Evolutionary conservation across 805 yeast species (phyloP).

Genomic region (Pichia phayaonensis): DNA sequence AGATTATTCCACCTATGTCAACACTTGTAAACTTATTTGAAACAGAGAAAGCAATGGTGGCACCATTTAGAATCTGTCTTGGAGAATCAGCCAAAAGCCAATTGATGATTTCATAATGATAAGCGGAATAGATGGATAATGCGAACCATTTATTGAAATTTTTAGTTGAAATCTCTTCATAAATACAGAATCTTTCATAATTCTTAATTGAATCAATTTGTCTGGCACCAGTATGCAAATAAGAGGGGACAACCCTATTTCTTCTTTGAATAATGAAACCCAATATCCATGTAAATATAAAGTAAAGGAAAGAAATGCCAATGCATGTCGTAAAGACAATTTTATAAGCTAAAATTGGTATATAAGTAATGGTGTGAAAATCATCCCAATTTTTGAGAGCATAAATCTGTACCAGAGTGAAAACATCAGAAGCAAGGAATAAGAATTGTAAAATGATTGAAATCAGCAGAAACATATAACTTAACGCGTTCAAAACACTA

Average conservation of each 20-base stretch:
- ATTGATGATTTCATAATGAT: constrained; percentile 51
- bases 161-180: constrained; percentile 60
- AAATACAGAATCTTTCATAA: constrained; percentile 66
- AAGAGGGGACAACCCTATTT: constrained; percentile 59
- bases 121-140: constrained; percentile 55
- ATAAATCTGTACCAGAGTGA: constrained; percentile 67
- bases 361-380: constrained; percentile 26
- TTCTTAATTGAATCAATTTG: constrained; percentile 46
- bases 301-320: constrained; percentile 53
- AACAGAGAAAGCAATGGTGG: constrained; percentile 52
- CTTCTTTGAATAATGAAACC: constrained; percentile 54
- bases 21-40: constrained; percentile 34
- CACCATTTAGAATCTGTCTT: constrained; percentile 75
- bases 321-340: constrained; percentile 53
- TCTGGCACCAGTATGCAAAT: constrained; percentile 59
- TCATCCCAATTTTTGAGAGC: constrained; percentile 47
- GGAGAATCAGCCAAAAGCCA: constrained; percentile 77
- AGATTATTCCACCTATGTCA: constrained; percentile 40
- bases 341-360: constrained; percentile 25
- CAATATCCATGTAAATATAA: constrained; percentile 48
- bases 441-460: constrained; percentile 43
- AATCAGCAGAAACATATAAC: constrained; percentile 34
- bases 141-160: constrained; percentile 60
- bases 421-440: constrained; percentile 60
- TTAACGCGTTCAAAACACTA: constrained; percentile 35